Evolutionary conservation across 1,139 yeast genomes (phyloP).

Genomic region (Zygoascus hellenicus): DNA sequence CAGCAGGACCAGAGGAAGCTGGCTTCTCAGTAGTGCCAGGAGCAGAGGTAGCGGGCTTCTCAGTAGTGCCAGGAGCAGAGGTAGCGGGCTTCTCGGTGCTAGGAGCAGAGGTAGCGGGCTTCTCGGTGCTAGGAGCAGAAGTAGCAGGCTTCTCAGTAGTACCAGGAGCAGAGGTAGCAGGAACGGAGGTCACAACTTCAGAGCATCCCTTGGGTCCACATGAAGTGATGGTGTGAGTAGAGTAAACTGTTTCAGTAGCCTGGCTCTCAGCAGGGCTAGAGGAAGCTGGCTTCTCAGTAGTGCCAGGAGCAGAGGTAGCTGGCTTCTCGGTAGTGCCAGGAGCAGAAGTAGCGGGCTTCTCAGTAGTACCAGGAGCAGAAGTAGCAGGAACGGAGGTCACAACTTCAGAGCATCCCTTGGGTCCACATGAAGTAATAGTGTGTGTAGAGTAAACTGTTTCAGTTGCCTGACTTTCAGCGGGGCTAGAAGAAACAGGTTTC

Average conservation of each 20-base stretch:
- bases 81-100: neutral
- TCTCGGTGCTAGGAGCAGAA: neutral
- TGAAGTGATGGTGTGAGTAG: neutral
- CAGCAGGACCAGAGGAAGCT: neutral
- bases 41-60: neutral
- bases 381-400: neutral
- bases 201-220: conserved; percentile 5
- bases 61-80: neutral
- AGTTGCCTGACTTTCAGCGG: neutral
- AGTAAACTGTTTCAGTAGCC: neutral
- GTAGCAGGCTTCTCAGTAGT: neutral
- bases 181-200: neutral
- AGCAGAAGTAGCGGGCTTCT: neutral
- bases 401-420: neutral
- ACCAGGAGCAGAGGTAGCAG: conserved; percentile 4
- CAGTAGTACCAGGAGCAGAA: neutral
- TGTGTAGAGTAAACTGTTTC: neutral
- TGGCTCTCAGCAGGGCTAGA: neutral
- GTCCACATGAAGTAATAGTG: neutral
- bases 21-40: neutral
- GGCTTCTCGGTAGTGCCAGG: neutral
- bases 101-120: conserved; percentile 1
- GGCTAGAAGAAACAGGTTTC: neutral
- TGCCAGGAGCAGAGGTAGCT: neutral
- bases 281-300: neutral